A percentile compares a stretch with the other conserved stretches of the same genome.
phyloP scores from a whole-genome alignment of 345 rosid genomes.

The Euphorbia peplus region DNA sequence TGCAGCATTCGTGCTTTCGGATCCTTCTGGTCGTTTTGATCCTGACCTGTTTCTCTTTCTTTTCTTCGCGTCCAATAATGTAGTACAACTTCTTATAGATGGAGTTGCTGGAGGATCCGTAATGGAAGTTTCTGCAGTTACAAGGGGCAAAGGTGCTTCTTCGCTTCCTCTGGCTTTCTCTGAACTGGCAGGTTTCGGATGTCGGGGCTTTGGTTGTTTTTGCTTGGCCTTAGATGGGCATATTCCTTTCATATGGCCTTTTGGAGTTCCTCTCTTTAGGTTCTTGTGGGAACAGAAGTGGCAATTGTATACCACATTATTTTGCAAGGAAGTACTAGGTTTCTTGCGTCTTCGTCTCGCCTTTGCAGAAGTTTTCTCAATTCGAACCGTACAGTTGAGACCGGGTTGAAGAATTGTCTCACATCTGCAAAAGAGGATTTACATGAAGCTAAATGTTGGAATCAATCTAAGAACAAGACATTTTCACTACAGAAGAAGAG shows the following conservation, averaged over 20 bases:
- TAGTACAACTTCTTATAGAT: conserved; percentile 12
- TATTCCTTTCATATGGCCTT: conserved; percentile 48
- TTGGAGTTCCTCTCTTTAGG: conserved; percentile 51
- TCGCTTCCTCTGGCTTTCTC: too few relatives aligned
- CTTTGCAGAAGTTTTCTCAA: conserved; percentile 48
- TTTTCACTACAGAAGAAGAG: too few relatives aligned
- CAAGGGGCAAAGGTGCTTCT: conserved; percentile 21
- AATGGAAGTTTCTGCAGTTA: conserved; percentile 17
- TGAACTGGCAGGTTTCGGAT: too few relatives aligned
- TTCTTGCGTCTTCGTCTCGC: conserved; percentile 34
- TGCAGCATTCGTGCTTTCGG: conserved; percentile 18
- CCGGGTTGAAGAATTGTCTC: conserved; percentile 80
- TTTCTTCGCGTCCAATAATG: conserved; percentile 41
- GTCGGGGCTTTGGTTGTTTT: too few relatives aligned
- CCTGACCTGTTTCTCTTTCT: conserved; percentile 44
- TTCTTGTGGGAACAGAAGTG: conserved; percentile 53
- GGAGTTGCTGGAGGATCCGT: conserved; percentile 34
- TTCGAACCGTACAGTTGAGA: conserved; percentile 55
- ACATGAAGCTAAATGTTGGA: background rate
- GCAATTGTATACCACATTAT: conserved; percentile 68
- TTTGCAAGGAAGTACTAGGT: conserved; percentile 32
- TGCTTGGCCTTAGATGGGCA: conserved; percentile 12
- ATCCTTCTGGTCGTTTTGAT: conserved; percentile 33
- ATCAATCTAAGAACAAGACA: too few relatives aligned
- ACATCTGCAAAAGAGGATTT: conserved; percentile 44